Evolutionary conservation across 148 eudicot species (phyloP).

Genomic region (Pharnaceum exiguum): DNA sequence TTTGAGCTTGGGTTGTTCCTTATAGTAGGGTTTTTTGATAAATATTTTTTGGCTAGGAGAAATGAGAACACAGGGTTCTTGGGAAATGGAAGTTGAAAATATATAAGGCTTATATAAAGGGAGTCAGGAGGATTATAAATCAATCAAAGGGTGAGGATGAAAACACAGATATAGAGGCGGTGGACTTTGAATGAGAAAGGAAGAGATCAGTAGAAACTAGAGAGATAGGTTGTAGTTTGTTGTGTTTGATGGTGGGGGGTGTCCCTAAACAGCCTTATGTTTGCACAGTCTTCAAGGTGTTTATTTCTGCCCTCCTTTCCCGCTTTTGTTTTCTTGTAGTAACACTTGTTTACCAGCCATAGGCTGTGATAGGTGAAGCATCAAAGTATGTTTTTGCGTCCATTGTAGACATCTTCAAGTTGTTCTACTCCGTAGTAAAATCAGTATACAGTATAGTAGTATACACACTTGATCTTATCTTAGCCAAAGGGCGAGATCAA

Average conservation of each 20-base stretch:
- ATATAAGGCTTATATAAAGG: too few species aligned
- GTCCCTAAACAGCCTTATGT: neutral
- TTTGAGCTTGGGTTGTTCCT: neutral
- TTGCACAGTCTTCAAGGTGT: slow-evolving; percentile 12
- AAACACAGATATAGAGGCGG: slow-evolving; percentile 25
- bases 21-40: neutral
- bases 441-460: too few species aligned
- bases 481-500: too few species aligned
- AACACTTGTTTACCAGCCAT: neutral
- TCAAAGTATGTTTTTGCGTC: too few species aligned
- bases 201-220: neutral
- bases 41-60: slow-evolving; percentile 1
- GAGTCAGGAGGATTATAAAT: neutral
- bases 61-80: neutral
- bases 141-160: slow-evolving; percentile 1
- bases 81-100: slow-evolving; percentile 23
- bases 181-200: neutral
- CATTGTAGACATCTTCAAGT: too few species aligned
- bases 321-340: slow-evolving; percentile 1
- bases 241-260: neutral
- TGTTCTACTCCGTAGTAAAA: too few species aligned
- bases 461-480: too few species aligned
- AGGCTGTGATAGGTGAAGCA: neutral
- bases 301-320: neutral
- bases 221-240: too few species aligned